phyloP scores from a whole-genome alignment of 345 rosid genomes.

The Euphorbia peplus region DNA sequence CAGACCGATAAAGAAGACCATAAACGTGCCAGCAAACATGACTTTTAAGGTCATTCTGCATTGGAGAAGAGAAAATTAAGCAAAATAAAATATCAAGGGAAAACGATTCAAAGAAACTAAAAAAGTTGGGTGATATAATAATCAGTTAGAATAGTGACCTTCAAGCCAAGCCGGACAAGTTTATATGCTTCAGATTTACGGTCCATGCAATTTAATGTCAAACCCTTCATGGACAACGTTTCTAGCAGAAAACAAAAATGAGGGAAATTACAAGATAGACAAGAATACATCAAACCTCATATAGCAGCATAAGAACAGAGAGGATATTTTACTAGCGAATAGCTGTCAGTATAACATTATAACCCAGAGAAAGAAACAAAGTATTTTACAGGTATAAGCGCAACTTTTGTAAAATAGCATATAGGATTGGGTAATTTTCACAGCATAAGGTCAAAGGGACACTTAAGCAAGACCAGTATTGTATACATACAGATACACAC shows the following conservation, averaged over 20 bases:
- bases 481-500: neutral
- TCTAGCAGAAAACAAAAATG: conserved; percentile 44
- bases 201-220: conserved; percentile 97
- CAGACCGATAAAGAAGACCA: conserved; percentile 97
- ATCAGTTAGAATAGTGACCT: conserved; percentile 48
- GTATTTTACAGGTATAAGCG: neutral
- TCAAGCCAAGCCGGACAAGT: conserved; percentile 89
- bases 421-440: neutral
- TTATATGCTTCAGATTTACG: conserved; percentile 97
- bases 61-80: conserved; percentile 20
- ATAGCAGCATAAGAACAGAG: neutral
- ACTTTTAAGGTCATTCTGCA: conserved; percentile 98
- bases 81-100: conserved; percentile 3
- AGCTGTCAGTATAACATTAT: neutral
- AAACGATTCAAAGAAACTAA: neutral
- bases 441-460: neutral
- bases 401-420: neutral
- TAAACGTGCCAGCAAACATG: conserved; percentile 99
- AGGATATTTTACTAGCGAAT: neutral
- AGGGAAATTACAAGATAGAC: neutral
- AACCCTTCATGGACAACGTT: conserved; percentile 97
- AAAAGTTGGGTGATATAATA: neutral
- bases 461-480: neutral
- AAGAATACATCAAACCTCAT: neutral
- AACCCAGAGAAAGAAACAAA: neutral